phyloP scores from a whole-genome alignment of 176 grass and related monocot genomes.

The bread wheat (Triticum aestivum) region DNA sequence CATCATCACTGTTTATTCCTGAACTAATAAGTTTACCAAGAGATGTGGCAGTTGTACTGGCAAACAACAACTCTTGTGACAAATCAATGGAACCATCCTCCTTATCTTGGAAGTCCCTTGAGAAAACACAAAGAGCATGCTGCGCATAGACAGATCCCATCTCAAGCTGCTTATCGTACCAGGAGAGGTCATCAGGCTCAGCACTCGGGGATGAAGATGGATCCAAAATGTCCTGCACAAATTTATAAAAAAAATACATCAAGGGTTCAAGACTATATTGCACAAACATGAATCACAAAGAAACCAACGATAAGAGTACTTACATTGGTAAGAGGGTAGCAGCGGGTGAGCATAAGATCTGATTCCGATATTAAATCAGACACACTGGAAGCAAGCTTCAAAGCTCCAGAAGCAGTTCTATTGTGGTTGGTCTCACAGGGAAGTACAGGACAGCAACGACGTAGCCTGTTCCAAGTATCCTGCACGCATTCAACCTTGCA shows the following conservation, averaged over 20 bases:
- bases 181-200: constrained; percentile 63
- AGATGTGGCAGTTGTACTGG: constrained; percentile 49
- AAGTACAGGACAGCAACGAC: constrained; percentile 44
- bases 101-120: constrained; percentile 32
- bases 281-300: constrained; percentile 13
- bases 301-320: constrained; percentile 28
- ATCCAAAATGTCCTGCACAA: constrained; percentile 72
- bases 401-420: constrained; percentile 40
- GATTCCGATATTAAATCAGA: constrained; percentile 76
- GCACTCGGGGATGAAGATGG: constrained; percentile 43
- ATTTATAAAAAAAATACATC: constrained; percentile 29
- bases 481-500: constrained; percentile 48
- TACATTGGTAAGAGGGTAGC: constrained; percentile 57
- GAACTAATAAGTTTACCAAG: constrained; percentile 59
- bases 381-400: constrained; percentile 58
- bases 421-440: constrained; percentile 43
- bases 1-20: constrained; percentile 22
- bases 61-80: constrained; percentile 58
- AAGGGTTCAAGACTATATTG: constrained; percentile 25
- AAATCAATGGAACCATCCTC: constrained; percentile 45
- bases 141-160: constrained; percentile 85
- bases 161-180: constrained; percentile 59
- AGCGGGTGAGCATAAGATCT: constrained; percentile 68
- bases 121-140: constrained; percentile 70
- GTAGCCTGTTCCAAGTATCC: constrained; percentile 82